Conservation (phyloP, 2,329 filamentous ascomycete species). For the Cordyceps farinosa region DNA sequence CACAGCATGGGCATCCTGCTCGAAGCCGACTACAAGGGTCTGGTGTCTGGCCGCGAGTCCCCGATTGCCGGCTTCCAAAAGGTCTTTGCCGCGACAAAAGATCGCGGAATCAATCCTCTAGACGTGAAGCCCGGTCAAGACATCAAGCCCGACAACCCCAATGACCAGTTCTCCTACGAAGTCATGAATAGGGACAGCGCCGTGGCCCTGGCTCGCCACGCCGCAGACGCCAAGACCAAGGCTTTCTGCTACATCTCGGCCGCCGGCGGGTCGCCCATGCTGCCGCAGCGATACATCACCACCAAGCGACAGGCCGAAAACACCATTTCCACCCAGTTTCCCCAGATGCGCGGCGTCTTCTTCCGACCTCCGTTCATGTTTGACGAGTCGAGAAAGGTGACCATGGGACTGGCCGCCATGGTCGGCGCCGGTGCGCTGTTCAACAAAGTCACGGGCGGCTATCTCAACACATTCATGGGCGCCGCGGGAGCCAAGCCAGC, state of each 20-base stretch:
- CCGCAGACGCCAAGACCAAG: constrained; percentile 58
- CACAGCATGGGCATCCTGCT: constrained; percentile 95
- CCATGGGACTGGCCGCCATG: constrained; percentile 76
- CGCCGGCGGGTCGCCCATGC: constrained; percentile 75
- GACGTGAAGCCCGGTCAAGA: constrained; percentile 56
- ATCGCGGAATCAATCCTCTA: constrained; percentile 66
- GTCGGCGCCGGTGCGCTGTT: constrained; percentile 71
- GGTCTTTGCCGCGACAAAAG: constrained; percentile 68
- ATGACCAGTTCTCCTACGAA: constrained; percentile 87
- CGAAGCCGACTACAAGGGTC: constrained; percentile 96
- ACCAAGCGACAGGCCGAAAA: constrained; percentile 91
- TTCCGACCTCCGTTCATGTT: constrained; percentile 85
- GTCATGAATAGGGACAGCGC: constrained; percentile 93
- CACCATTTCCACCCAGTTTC: constrained; percentile 68
- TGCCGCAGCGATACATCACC: constrained; percentile 80
- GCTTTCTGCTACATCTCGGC: constrained; percentile 89
- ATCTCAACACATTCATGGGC: constrained; percentile 73
- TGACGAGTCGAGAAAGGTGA: constrained; percentile 76
- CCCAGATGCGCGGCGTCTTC: constrained; percentile 74
- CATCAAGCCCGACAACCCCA: constrained; percentile 62
- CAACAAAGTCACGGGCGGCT: constrained; percentile 73
- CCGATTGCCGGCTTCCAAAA: constrained; percentile 73
- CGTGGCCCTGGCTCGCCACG: constrained; percentile 75
- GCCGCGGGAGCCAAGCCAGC: constrained; percentile 81
- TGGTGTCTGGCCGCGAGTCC: constrained; percentile 78